Base-by-base conservation (phyloP, 2,329 filamentous ascomycete genomes). In the Podosphaera leucotricha region DNA sequence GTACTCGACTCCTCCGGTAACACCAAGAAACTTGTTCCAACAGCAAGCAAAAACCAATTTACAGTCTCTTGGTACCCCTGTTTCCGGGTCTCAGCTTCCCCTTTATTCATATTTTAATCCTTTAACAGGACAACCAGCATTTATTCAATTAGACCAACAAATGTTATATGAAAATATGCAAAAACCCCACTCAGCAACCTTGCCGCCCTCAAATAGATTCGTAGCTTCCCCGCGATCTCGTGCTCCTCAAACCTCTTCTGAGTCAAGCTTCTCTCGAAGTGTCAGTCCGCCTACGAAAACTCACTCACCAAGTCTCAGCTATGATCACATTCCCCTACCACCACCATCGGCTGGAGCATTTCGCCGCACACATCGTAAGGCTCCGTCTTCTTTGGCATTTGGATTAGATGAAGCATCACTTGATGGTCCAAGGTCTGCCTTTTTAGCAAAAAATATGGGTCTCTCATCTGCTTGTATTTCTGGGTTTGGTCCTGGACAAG, bases 301-400 rank as follows among this genome's bases (percentile, higher is more conserved):
- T 41, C 71, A 77, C 43, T 79, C 82, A 16, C 80, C 80, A 4
- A 71, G 72, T 15, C 38, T 16, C 13, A 33, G 28, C 15, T 75
- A 81, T 53, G 70, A 77, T 46, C 68, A 75, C 42, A 64, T 71
- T 52, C 83, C 85, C 36, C 72, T 93, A 44, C 85, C 85, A 43
- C 84, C 84, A 22, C 83, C 84, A 47, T 92, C 85, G 45, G 82
- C 81, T 51, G 90, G 86, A 55, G 84, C 85, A 38, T 93, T 93
- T 69, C 86, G 86, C 49, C 83, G 85, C 46, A 81, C 83, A 46
- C 87, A 95, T 64, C 90, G 92, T 69, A 94, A 94, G 71, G 74
- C 75, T 10, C 73, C 76, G 19, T 42, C 40, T 2, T 92, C 87
- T 2, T 47, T 56, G 50, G 72, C 77, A 33, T 65, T 56, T 36